Evolutionary conservation across 192 early-diverging fungal species (phyloP).

Genomic region (Backusella tarrabulga): DNA sequence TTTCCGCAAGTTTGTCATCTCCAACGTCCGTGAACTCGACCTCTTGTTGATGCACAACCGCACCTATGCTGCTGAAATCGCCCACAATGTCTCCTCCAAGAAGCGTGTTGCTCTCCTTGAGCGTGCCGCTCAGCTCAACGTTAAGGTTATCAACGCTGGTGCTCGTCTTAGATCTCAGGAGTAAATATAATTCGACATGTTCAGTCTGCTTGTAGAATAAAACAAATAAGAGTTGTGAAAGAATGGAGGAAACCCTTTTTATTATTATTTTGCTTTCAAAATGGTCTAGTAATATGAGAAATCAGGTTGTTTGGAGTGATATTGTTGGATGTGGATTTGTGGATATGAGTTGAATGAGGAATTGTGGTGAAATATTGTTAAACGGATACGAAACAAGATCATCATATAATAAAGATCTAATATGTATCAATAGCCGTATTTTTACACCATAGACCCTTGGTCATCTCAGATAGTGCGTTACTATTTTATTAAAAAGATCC

Average conservation of each 20-base stretch:
- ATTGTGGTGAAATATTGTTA: no score
- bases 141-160: conserved; percentile 95
- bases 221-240: background rate
- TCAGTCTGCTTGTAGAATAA: background rate
- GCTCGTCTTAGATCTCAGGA: conserved; percentile 80
- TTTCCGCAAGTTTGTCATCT: conserved; percentile 98
- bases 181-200: conserved; percentile 41
- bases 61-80: conserved; percentile 98
- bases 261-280: background rate
- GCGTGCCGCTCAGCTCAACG: conserved; percentile 93
- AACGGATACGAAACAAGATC: no score
- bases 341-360: no score
- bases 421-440: no score
- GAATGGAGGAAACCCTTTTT: background rate
- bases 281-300: no score
- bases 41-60: conserved; percentile 99
- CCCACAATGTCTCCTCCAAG: conserved; percentile 93
- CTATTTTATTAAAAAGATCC: no score
- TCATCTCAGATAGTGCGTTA: no score
- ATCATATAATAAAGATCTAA: no score
- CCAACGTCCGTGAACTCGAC: conserved; percentile 92
- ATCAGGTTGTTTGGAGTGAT: no score
- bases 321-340: no score
- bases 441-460: no score
- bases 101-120: conserved; percentile 92